These are phyloP conservation scores for Verticillium nubilum DNA, from an alignment of 2,329 filamentous ascomycete genomes.

Conservation along the genomic window DNA sequence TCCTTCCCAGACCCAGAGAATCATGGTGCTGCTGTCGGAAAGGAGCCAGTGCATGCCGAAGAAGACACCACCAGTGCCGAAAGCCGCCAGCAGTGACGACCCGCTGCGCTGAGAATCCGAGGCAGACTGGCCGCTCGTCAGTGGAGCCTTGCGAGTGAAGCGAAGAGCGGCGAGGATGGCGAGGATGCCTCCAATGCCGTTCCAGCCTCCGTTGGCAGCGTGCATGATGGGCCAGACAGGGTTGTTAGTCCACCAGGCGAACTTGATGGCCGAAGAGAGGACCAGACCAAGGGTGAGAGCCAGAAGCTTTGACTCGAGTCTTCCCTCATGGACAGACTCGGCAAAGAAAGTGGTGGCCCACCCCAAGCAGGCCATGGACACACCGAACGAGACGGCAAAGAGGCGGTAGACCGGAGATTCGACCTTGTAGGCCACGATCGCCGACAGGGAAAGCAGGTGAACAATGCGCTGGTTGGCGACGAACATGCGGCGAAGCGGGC, in stretches of 20 bases:
- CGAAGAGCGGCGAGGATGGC: slow-evolving; percentile 71
- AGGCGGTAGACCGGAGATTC: slow-evolving; percentile 69
- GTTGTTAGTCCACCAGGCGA: slow-evolving; percentile 91
- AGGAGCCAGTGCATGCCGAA: slow-evolving; percentile 90
- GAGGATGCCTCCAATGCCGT: slow-evolving; percentile 72
- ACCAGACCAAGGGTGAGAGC: slow-evolving; percentile 79
- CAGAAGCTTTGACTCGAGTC: slow-evolving; percentile 75
- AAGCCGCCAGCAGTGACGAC: slow-evolving; percentile 64
- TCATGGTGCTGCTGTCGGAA: slow-evolving; percentile 98
- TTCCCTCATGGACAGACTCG: slow-evolving; percentile 66
- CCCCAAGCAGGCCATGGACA: slow-evolving; percentile 73
- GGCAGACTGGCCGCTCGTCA: slow-evolving; percentile 30
- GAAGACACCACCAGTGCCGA: slow-evolving; percentile 77
- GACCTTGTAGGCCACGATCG: slow-evolving; percentile 74
- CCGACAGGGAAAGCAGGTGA: slow-evolving; percentile 73
- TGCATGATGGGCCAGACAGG: slow-evolving; percentile 96
- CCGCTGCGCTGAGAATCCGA: slow-evolving; percentile 43
- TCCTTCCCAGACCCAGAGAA: slow-evolving; percentile 96
- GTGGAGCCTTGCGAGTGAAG: slow-evolving; percentile 63
- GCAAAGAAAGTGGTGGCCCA: slow-evolving; percentile 80
- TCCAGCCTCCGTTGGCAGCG: slow-evolving; percentile 84
- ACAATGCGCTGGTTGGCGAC: slow-evolving; percentile 63
- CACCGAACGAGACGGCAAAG: slow-evolving; percentile 73
- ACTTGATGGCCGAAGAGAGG: slow-evolving; percentile 83
- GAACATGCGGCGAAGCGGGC: slow-evolving; percentile 61